phyloP scores from a whole-genome alignment of 2,329 filamentous ascomycete species.

The Aspergillus candidus region DNA sequence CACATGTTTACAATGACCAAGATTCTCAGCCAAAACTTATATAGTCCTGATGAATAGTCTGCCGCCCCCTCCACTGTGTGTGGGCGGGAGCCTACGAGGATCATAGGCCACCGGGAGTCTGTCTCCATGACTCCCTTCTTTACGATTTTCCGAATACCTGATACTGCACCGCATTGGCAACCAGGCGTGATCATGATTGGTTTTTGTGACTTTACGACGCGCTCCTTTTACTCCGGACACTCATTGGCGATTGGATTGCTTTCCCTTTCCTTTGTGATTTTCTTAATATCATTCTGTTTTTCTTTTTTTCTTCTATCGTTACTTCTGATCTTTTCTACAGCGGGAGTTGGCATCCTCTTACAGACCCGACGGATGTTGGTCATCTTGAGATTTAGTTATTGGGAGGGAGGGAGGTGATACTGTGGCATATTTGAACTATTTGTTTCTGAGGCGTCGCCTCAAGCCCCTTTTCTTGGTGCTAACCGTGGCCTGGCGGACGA shows the following conservation, averaged over 20 bases:
- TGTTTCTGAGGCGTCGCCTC: no score
- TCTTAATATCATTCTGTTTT: constrained; percentile 9
- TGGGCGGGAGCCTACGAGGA: no score
- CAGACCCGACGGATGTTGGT: constrained; percentile 13
- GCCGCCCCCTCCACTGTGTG: neutral
- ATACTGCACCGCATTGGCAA: constrained; percentile 23
- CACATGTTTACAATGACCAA: constrained; percentile 99
- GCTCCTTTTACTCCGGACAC: constrained; percentile 7
- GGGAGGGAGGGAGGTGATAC: constrained; percentile 1
- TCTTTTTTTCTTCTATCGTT: constrained; percentile 9
- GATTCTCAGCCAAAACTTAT: constrained; percentile 81
- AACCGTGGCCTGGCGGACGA: no score
- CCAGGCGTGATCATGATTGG: constrained; percentile 21
- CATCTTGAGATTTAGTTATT: constrained; percentile 12
- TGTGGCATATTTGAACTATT: no score
- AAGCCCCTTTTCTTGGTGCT: no score
- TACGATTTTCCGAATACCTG: constrained; percentile 23
- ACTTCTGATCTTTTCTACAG: constrained; percentile 23
- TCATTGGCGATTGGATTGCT: constrained; percentile 13
- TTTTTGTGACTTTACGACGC: constrained; percentile 8
- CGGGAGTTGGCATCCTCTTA: constrained; percentile 29
- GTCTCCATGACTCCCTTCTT: no score
- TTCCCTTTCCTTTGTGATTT: constrained; percentile 9
- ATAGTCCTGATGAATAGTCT: constrained; percentile 66
- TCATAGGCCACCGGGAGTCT: no score